phyloP scores from a whole-genome alignment of 2,329 filamentous ascomycete species.

The Fusarium sp. region DNA sequence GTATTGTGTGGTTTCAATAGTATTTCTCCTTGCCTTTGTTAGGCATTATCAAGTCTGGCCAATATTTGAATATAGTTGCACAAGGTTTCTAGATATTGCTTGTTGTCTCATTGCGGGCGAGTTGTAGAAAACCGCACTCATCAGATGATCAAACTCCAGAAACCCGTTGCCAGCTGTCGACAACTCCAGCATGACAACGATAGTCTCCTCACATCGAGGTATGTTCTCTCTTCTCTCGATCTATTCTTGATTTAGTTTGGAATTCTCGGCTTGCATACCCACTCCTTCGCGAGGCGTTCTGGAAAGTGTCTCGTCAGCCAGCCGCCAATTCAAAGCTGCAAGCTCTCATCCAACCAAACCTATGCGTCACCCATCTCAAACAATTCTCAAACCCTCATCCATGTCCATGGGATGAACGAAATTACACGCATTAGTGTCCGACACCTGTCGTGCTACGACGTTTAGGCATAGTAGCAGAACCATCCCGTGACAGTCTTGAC shows the following conservation, averaged over 20 bases:
- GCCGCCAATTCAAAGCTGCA: not conserved
- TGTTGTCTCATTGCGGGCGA: not conserved
- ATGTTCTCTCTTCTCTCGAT: not conserved
- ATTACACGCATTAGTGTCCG: not conserved
- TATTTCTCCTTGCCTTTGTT: not conserved
- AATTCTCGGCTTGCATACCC: not conserved
- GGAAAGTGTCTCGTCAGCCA: not conserved
- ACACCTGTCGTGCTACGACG: not conserved
- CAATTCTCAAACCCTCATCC: not conserved
- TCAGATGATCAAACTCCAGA: not conserved
- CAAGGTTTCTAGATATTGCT: not conserved
- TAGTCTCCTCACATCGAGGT: not conserved
- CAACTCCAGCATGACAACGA: not conserved
- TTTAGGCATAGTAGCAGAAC: not conserved
- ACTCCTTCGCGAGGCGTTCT: not conserved
- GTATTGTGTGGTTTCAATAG: not conserved
- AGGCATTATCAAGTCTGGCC: not conserved
- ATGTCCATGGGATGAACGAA: not conserved
- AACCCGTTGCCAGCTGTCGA: not conserved
- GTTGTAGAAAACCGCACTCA: not conserved
- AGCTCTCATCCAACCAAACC: not conserved
- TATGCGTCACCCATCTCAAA: not conserved
- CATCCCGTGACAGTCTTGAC: not conserved
- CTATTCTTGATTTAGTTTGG: not conserved
- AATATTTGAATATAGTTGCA: not conserved